Evolutionary conservation across 2,329 filamentous ascomycete genomes (phyloP), one percentile per base, ranked within the genome.

Genomic region (Xylogone sp.): DNA sequence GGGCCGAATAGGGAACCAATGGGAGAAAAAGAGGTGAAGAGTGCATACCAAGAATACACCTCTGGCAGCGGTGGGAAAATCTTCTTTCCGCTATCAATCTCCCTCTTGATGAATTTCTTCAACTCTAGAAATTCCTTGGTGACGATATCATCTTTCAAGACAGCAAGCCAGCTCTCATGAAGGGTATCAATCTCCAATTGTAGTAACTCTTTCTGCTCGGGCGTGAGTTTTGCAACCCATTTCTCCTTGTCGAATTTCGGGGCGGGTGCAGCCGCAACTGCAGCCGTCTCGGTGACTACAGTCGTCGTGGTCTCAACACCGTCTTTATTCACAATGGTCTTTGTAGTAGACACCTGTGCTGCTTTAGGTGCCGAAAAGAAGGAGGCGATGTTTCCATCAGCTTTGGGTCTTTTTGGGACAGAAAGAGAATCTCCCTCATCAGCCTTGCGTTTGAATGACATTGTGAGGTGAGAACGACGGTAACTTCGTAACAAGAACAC

Each of bases 171-270:
- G 73, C 87, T 95, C 54, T 92, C 88, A 66, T 97, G 82, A 54
- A 99, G 74, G 0, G 92, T 97, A 43, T 95, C 84, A 60, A 99
- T 96, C 73, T 99, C 94, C 42, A 99, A 79, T 65, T 88, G 78
- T 46, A 99, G 78, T 45, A 97, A 76, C 48, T 86, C 78, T 65
- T 83, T 90, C 69, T 97, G 90, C 72, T 99, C 94, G 0, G 81
- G 70, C 0, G 82, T 91, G 56, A 99, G 77, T 52, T 82, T 81
- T 19, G 82, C 81, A n/a, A 92, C 77, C 94, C 94, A 99, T 70
- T 88, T 90, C 44, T 83, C 82, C 75, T 96, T 97, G 75, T 97
- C 81, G 67, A 97, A 97, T 58, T 82, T 88, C 13, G 60, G 49
- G 10, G 62, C 48, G 42, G 61, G 54, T 6, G 63, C 50, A 1